Evolutionary conservation across 495 filamentous ascomycete genomes (phyloP), one percentile per base, ranked within the genome.

Genomic region (Apodospora peruviana): DNA sequence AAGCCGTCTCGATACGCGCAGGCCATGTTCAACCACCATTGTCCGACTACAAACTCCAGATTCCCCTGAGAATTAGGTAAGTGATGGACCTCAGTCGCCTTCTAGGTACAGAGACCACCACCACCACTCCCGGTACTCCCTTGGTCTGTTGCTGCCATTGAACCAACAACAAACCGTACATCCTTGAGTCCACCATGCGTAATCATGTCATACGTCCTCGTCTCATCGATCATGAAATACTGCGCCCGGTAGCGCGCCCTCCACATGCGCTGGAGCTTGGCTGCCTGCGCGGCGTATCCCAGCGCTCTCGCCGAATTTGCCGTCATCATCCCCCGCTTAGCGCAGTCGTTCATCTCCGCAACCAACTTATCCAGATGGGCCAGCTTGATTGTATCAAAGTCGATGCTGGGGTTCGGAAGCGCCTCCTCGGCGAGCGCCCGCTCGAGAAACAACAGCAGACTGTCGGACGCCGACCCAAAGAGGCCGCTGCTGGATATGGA

Each of bases 11-110:
- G 65, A 34, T 65, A 55, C 1, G 69, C 72, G 45, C 72, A 77
- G 8, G 68, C 60, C 1, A 76, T 59, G 50, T 72, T 71, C 17
- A 71, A 47, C 73, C 73, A 79, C 74, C 72, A 79, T 65, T 69
- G 51, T 17, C 68, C 66, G 4, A 52, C 45, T 35, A 56, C 57
- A 44, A 67, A 70, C 16, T 39, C 9, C 17, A 38, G 10, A 47
- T 39, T 62, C 58, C 7, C 58, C 61, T 42, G 70, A 61, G 20
- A 54, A 37, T 20, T 64, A 20, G 40, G 18, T 9, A 5, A 25
- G 40, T 17, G 40, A 12, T 42, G 19, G 40, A 25, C 61, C 38
- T 57, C 43, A 16, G 32, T 49, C 5, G 60, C 60, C 10, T 57
- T 50, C 69, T 66, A 67, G 10, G 57, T 52, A 32, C 14, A 32